Evolutionary conservation across 441 rosid genomes (phyloP).

Genomic region (Syzygium malaccense): DNA sequence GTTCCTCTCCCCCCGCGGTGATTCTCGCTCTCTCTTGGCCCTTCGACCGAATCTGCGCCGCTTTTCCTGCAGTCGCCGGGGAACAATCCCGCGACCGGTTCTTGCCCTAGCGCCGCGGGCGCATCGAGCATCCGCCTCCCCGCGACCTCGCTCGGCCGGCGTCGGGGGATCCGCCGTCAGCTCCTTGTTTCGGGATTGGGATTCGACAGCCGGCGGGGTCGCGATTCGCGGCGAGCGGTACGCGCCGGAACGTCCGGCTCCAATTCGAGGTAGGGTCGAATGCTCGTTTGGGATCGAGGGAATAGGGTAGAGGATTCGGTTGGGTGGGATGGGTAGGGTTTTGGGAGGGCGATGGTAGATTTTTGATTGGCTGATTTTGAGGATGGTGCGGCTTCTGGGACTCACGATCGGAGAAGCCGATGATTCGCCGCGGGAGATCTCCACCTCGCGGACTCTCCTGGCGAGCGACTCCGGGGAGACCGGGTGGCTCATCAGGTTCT

Average conservation of each 20-base stretch:
- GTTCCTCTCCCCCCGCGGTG: not conserved
- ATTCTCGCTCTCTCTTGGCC: not conserved
- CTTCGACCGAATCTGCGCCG: not conserved
- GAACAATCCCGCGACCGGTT: not conserved
- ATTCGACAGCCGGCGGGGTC: not conserved
- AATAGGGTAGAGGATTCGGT: slow-evolving; percentile 5
- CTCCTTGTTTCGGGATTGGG: not conserved
- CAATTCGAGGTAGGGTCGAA: slow-evolving; percentile 11
- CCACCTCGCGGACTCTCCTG: slow-evolving; percentile 33
- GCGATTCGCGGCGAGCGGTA: not conserved
- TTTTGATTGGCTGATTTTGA: slow-evolving; percentile 20
- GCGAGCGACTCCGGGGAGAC: slow-evolving; percentile 78
- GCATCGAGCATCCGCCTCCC: not conserved
- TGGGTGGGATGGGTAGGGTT: slow-evolving; percentile 15
- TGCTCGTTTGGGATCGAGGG: slow-evolving; percentile 9
- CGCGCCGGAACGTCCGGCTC: slow-evolving; percentile 24
- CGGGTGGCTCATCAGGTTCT: slow-evolving; percentile 98
- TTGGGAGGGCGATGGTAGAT: slow-evolving; percentile 32
- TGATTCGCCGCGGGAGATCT: slow-evolving; percentile 86
- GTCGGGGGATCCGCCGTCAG: not conserved
- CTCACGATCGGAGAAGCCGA: slow-evolving; percentile 63
- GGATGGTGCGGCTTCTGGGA: slow-evolving; percentile 91
- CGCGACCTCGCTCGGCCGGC: not conserved
- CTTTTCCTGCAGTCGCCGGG: not conserved
- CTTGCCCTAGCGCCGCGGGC: not conserved